Evolutionary conservation across 768 basidiomycete species (phyloP).

Genomic region (Gloeophyllum trabeum): DNA sequence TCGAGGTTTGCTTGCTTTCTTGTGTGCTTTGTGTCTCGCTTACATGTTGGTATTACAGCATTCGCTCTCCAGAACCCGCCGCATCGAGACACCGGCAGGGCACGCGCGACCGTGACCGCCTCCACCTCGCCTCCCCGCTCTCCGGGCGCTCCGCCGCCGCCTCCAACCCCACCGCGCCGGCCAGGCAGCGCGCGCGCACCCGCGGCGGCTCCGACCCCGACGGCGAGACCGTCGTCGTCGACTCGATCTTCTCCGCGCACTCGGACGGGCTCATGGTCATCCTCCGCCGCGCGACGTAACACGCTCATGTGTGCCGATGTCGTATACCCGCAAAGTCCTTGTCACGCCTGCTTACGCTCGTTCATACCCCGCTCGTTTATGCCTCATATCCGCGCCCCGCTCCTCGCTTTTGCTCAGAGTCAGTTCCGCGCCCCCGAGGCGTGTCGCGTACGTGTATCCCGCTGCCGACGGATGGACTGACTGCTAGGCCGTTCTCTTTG

Average conservation of each 20-base stretch:
- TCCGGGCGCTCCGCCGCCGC: background rate
- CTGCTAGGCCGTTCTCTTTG: too few relatives aligned
- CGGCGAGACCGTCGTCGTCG: constrained; percentile 42
- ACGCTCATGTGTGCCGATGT: too few relatives aligned
- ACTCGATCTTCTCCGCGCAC: constrained; percentile 79
- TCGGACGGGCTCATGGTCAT: constrained; percentile 81
- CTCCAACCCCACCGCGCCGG: background rate
- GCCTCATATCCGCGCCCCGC: too few relatives aligned
- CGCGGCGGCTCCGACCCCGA: constrained; percentile 9
- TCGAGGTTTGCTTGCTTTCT: constrained; percentile 31
- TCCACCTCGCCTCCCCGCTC: background rate
- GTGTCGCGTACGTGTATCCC: too few relatives aligned
- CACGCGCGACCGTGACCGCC: constrained; percentile 5
- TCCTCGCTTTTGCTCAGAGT: too few relatives aligned
- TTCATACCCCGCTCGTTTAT: too few relatives aligned
- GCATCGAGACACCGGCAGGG: constrained; percentile 7
- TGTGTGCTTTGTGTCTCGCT: background rate
- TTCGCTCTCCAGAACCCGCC: constrained; percentile 14
- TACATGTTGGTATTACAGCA: constrained; percentile 8
- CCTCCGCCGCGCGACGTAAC: constrained; percentile 35
- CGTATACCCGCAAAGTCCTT: too few relatives aligned
- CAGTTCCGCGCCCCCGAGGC: too few relatives aligned
- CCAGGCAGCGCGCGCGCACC: constrained; percentile 8
- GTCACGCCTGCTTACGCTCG: too few relatives aligned
- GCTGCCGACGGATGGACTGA: too few relatives aligned